Base-by-base conservation (phyloP, 345 rosid genomes). In the Lepidium aucheri region DNA sequence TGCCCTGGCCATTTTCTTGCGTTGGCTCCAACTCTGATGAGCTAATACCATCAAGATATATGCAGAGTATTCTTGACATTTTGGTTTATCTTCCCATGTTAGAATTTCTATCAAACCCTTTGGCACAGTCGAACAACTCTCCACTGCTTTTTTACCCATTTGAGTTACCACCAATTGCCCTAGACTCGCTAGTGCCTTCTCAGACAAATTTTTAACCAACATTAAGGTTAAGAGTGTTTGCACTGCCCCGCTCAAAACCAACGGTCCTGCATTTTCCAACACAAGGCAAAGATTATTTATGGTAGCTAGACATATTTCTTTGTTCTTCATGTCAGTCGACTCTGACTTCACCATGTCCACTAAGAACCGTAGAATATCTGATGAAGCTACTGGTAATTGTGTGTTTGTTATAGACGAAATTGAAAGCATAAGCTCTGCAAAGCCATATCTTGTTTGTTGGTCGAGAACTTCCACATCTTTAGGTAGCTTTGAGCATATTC, bases 71-170 rank as follows among this genome's bases (percentile, higher is more conserved):
- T 94, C 99, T 66, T 90, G 97, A 70, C 95, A 88, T 70, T 83
- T 94, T 0, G 96, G 92, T 63, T 59, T 79, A 30, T 90, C 95
- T 13, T 90, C 97, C 99, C 99, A 94, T 30, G 90, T 82, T 66
- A 94, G 33, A 51, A 83, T 74, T 83, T 88, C 97, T 38, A 94
- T 86, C 76, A 94, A 73, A 62, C 73, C 68, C 16, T 72, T 81
- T 1, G 95, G 96, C 33, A 85, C 90, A 46, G 65, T 2, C 9
- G 74, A 57, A 51, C 82, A 77, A 7, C 78, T 76, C 63, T 86
- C 96, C 81, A 90, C 67, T 2, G 89, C 92, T 53, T 80, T 86
- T 70, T 85, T 90, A 9, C 97, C 99, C 78, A 68, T 86, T n/a
- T 76, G 60, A 2, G 96, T 88, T 45, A 88, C 89, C 14, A 82